Base-by-base conservation (phyloP, 345 rosid species). In the Eutrema japonicum region DNA sequence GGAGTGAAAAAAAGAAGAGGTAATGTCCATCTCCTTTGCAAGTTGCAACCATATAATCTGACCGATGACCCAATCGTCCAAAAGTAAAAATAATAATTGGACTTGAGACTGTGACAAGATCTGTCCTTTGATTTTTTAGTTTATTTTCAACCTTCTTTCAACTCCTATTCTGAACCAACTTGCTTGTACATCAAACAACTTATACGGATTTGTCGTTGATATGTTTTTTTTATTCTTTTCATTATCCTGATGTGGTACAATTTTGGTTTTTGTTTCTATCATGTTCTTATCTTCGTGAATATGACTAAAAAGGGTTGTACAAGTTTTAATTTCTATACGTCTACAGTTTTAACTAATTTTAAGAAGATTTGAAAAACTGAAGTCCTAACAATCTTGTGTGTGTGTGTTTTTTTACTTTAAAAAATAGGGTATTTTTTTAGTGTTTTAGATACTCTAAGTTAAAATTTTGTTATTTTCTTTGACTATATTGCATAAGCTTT, bases 91-190 rank as follows among this genome's bases (percentile, higher is more conserved):
- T 18, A 50, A 66, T 74, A 74, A 51, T 59, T 68, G 30, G 69
- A 61, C 35, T 68, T 75, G 67, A 51, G 74, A 75, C 16, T n/a
- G 64, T 68, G 74, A 75, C 64, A 68, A 68, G 27, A 60, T 36
- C 33, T 62, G 33, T 56, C 52, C 57, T 45, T 16, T 16, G 30
- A 27, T 53, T 53, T 30, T 9, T 32, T 22, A 22, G 10, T 55
- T 6, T 32, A 30, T 64, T 45, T 67, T 66, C 69, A 68, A 68
- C 73, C 74, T 68, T 68, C 50, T 68, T 75, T 75, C 78, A 74
- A 74, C 27, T 60, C 41, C 18, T 29, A 57, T 66, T 66, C 30
- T 18, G 14, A 59, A 50, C 16, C 69, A 60, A 68, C 50, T 75
- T 68, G 64, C 49, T 68, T 12, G 30, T 43, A 61, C 70, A 75